Evolutionary conservation across 306 rosid genomes (phyloP), one percentile per base, ranked within the genome.

Genomic region (Notholithocarpus densiflorus): DNA sequence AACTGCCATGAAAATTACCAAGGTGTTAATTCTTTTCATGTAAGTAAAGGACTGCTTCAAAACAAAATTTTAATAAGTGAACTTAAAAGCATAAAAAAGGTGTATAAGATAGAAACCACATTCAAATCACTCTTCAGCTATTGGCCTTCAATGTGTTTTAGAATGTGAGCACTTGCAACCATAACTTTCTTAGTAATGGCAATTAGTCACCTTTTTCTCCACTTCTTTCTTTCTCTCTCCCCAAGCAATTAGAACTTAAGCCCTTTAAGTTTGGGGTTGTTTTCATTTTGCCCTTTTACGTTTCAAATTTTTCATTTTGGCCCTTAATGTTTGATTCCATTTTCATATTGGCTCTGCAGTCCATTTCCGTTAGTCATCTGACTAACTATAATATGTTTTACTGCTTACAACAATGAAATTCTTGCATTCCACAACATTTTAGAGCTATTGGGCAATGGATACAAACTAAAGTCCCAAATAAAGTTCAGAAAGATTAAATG

Each of bases 1-100:
- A 83, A 80, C 98, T 95, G 88, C 76, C 79, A 68, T 53, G 74
- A 69, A 73, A 73, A 68, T 52, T 19, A 24, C 23, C 23, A 56
- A 72, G 80, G 76, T 69, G 77, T 82, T 65, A 73, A 45, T 61
- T 43, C 64, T 56, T 79, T 29, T 27, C 48, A 18, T 18, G 74
- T 62, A 74, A 79, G 26, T 53, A 65, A 77, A 53, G 81, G 29
- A 66, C 59, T 29, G 70, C 54, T 43, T 82, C 26, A 18, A 57
- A 51, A 59, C 26, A 62, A 73, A 68, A 76, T 51, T 32, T 19
- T 5, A 12, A 31, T 20, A 66, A 32, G 21, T n/a, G 34, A 66
- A 3, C 43, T 66, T 66, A 3, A 19, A 66, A 66, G 26, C 24
- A n/a, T 31, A 66, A 66, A 34, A 7, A 34, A 19, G 34, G n/a